These are phyloP conservation scores for Lanmaoa pseudosensibilis DNA, from an alignment of 768 basidiomycete species.

Conservation along the genomic window DNA sequence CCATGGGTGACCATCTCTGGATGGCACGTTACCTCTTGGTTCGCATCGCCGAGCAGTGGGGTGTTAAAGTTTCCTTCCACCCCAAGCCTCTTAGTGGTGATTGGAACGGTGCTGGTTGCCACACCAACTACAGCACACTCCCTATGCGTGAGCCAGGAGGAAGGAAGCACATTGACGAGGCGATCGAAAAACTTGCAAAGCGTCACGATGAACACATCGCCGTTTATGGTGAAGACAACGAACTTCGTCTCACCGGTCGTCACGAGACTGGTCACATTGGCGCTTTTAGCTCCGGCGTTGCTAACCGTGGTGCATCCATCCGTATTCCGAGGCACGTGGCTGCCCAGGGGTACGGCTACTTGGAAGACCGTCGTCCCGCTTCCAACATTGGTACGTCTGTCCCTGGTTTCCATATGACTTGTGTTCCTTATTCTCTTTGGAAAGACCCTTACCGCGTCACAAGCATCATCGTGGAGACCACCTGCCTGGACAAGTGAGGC, in stretches of 20 bases:
- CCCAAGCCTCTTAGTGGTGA: constrained; percentile 96
- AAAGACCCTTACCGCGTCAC: constrained; percentile 95
- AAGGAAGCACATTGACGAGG: constrained; percentile 87
- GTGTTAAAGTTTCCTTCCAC: constrained; percentile 97
- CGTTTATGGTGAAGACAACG: constrained; percentile 98
- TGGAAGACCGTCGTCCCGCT: constrained; percentile 96
- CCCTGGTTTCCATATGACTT: neutral
- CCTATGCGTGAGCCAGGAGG: constrained; percentile 93
- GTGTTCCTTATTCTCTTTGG: constrained; percentile 5
- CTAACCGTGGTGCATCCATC: constrained; percentile 96
- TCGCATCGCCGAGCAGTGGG: constrained; percentile 98
- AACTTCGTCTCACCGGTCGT: constrained; percentile 90
- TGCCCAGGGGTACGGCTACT: constrained; percentile 89
- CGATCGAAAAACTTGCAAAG: constrained; percentile 90
- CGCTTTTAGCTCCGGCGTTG: constrained; percentile 90
- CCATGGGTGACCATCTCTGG: constrained; percentile 99
- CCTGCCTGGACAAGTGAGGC: constrained; percentile 61
- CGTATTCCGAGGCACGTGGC: constrained; percentile 95
- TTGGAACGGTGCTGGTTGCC: constrained; percentile 99
- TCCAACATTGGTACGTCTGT: constrained; percentile 88
- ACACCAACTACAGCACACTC: constrained; percentile 97
- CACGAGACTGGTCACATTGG: constrained; percentile 98
- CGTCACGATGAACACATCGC: constrained; percentile 95
- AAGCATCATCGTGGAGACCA: constrained; percentile 85
- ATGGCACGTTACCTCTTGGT: constrained; percentile 96